A percentile compares a stretch with the other conserved stretches of the same genome.
These are phyloP conservation scores for Moniliophthora roreri DNA, from an alignment of 1,284 basidiomycete genomes.

Conservation along the genomic window DNA sequence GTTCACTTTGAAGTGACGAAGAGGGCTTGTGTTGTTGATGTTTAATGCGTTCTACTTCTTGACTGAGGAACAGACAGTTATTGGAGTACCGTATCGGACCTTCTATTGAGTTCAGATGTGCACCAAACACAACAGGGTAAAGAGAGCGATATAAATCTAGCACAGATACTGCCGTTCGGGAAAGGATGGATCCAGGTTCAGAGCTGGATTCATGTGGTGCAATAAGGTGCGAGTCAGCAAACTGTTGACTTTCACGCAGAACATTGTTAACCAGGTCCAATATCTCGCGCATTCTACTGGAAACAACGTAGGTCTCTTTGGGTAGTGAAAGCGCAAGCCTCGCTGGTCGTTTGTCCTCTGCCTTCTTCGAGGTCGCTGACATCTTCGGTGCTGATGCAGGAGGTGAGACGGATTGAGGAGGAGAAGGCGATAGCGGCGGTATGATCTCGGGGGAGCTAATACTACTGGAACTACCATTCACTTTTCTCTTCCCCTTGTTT, in stretches of 20 bases:
- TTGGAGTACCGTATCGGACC: constrained; percentile 83
- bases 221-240: constrained; percentile 56
- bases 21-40: constrained; percentile 23
- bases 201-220: constrained; percentile 28
- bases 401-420: constrained; percentile 13
- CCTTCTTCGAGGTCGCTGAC: constrained; percentile 12
- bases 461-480: constrained; percentile 29
- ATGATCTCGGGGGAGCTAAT: constrained; percentile 19
- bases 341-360: constrained; percentile 16
- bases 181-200: constrained; percentile 51
- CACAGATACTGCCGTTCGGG: constrained; percentile 63
- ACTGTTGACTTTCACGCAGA: constrained; percentile 57
- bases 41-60: constrained; percentile 40
- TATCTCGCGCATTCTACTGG: constrained; percentile 54
- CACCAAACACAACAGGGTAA: constrained; percentile 69
- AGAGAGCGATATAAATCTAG: constrained; percentile 84
- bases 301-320: constrained; percentile 62
- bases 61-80: constrained; percentile 75
- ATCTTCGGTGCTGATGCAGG: constrained; percentile 19
- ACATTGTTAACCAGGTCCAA: constrained; percentile 58
- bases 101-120: constrained; percentile 53
- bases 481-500: constrained; percentile 47
- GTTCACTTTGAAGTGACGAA: constrained; percentile 21
- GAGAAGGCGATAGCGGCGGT: constrained; percentile 17
- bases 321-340: constrained; percentile 24